Conservation (phyloP, 179 eudicot species). For the Silene coronaria region DNA sequence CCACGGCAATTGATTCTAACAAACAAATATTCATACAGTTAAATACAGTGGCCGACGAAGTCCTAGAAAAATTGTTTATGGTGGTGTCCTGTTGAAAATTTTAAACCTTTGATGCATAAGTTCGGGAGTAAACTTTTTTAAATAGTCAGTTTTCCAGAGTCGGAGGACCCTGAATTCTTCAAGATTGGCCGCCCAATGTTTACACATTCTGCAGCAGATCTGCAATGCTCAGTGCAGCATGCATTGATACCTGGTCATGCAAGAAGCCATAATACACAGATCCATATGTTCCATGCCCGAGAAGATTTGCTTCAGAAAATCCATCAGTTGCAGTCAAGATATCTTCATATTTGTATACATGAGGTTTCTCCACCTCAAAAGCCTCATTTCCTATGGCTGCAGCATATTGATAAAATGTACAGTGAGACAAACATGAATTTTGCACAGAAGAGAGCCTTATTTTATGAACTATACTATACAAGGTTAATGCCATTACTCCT, state of each 20-base stretch:
- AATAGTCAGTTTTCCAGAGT: not conserved
- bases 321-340: constrained; percentile 63
- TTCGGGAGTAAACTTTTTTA: not conserved
- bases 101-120: not conserved
- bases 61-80: not conserved
- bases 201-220: not conserved
- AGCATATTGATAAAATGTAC: constrained; percentile 6
- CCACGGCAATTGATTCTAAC: no score
- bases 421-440: not conserved
- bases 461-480: not conserved
- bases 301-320: constrained; percentile 88
- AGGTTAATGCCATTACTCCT: not conserved
- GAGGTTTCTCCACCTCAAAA: constrained; percentile 90
- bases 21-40: no score
- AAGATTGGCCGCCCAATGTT: no score
- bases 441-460: not conserved
- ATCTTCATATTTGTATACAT: constrained; percentile 65
- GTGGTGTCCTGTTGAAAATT: not conserved
- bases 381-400: constrained; percentile 66
- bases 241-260: constrained; percentile 84
- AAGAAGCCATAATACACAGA: constrained; percentile 82
- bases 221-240: not conserved
- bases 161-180: no score
- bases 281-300: constrained; percentile 93
- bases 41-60: not conserved